A percentile compares a stretch with the other conserved stretches of the same genome.
These are phyloP conservation scores for Endogone sp. DNA, from an alignment of 192 early-diverging fungal species.

Conservation along the genomic window DNA sequence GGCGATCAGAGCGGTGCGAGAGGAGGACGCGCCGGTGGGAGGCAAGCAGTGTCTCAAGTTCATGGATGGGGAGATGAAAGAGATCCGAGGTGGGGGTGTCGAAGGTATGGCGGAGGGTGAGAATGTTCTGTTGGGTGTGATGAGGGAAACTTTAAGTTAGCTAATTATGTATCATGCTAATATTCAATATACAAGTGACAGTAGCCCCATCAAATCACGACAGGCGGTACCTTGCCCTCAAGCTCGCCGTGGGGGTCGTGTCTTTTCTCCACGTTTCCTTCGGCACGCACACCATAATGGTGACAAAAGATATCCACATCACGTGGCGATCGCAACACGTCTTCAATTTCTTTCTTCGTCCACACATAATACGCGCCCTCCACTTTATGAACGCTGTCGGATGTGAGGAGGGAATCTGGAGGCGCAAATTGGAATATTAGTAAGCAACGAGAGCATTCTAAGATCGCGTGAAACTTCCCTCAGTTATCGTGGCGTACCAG, in stretches of 20 bases:
- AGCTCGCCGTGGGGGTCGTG: conserved; percentile 59
- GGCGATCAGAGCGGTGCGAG: neutral
- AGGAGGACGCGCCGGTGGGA: neutral
- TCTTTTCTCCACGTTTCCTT: conserved; percentile 47
- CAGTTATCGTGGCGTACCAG: conserved; percentile 38
- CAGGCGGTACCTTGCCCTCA: conserved; percentile 46
- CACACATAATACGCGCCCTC: conserved; percentile 67
- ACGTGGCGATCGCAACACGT: conserved; percentile 22
- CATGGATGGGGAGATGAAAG: neutral
- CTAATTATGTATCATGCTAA: neutral
- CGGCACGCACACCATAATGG: conserved; percentile 42
- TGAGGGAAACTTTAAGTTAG: too few relatives aligned
- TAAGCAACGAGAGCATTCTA: neutral
- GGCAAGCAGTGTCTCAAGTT: neutral
- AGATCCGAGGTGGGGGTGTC: neutral
- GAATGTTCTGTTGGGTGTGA: neutral
- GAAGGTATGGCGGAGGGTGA: neutral
- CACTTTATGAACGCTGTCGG: neutral
- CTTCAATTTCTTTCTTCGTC: conserved; percentile 41
- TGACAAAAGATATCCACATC: conserved; percentile 40
- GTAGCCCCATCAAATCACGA: too few relatives aligned
- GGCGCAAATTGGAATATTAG: neutral
- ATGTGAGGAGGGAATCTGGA: neutral
- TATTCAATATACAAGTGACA: too few relatives aligned
- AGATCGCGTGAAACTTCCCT: too few relatives aligned